Base-by-base conservation (phyloP, 176 grass and related monocot species). In the Olyra latifolia region DNA sequence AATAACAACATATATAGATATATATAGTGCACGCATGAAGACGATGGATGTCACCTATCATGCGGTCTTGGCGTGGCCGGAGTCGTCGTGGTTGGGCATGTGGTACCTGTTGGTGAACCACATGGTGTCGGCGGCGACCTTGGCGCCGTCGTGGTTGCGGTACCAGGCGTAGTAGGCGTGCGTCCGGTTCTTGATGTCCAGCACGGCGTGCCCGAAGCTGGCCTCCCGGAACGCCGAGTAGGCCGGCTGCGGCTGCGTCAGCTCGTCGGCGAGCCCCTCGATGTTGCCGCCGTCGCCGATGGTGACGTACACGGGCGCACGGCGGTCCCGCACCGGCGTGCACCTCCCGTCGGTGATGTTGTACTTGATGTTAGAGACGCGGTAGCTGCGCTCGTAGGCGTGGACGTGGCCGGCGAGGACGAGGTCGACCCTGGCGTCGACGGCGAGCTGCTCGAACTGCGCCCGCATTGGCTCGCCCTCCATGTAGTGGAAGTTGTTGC, bases 211-310 rank as follows among this genome's bases (percentile, higher is more conserved):
- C 0, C 93, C 93, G 27, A 80, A 92, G 82, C 89, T 95, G 8
- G 76, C 88, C 85, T 95, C 89, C 69, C 93, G 66, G 78, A 92
- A 95, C 3, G 93, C 85, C 16, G 85, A 95, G 85, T 95, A 95
- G 0, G 78, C 61, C 1, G 89, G 89, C 71, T 95, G 93, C 43
- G 90, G 90, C 30, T 77, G 40, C 1, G 84, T 88, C 56, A 95
- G 70, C 48, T 89, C 76, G 41, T 32, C 59, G 39, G 91, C 85
- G 20, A 86, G 82, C 0, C 91, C 91, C 75, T 94, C 88, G 2
- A 86, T 8, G 63, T 94, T 94, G 41, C 91, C 91, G 35, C 91
- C 88, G 28, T 94, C 91, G 4, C 91, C 85, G 22, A 94, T 78
- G 44, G 82, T 88, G 44, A 88, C 32, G 62, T 93, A 93, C 0